These are phyloP conservation scores for Rubia tinctorum DNA, from an alignment of 305 asterid species.

Conservation along the genomic window DNA sequence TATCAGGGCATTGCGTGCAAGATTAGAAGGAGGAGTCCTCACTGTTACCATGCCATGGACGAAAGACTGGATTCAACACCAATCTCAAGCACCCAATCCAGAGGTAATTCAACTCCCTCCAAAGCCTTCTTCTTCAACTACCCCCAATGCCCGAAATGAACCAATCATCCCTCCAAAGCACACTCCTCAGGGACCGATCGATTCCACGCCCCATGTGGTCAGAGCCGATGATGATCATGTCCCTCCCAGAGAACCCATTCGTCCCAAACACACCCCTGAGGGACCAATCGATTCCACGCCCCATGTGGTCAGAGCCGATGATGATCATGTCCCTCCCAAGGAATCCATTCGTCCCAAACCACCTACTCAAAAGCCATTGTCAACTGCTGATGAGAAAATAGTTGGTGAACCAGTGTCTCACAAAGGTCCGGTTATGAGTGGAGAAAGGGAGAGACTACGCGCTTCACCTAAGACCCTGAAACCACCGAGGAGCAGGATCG, in stretches of 20 bases:
- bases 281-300: too few species aligned
- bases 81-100: not conserved
- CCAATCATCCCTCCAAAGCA: not conserved
- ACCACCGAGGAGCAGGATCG: not conserved
- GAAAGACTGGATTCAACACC: conserved; percentile 5
- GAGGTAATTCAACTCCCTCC: not conserved
- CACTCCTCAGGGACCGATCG: too few species aligned
- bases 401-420: not conserved
- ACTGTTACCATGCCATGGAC: conserved; percentile 48
- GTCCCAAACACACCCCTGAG: not conserved
- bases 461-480: not conserved
- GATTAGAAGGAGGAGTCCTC: conserved; percentile 56
- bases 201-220: too few species aligned
- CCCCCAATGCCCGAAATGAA: not conserved
- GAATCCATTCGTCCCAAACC: conserved; percentile 19
- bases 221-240: too few species aligned
- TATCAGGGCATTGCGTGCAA: conserved; percentile 54
- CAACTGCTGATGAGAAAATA: conserved; percentile 13
- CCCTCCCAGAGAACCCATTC: not conserved
- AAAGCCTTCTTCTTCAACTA: not conserved
- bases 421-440: not conserved
- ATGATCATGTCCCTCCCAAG: not conserved
- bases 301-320: too few species aligned
- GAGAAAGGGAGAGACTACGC: not conserved
- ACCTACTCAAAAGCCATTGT: not conserved